Base-by-base conservation (phyloP, 352 stramenopile species). In the Phytophthora constricta region DNA sequence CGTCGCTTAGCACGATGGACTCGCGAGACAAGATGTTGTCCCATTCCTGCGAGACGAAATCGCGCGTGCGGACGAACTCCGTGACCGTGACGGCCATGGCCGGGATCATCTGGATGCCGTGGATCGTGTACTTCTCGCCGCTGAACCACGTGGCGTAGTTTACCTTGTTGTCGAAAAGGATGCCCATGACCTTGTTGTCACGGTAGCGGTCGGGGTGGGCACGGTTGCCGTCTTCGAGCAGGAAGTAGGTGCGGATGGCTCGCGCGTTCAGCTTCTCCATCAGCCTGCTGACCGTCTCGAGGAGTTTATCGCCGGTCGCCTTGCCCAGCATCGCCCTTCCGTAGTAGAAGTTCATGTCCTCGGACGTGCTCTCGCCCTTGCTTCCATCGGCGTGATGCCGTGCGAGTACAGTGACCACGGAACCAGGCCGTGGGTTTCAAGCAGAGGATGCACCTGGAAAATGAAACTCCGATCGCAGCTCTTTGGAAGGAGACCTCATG, bases 91-190 rank as follows among this genome's bases (percentile, higher is more conserved):
- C 73, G 4, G 84, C 81, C 28, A 79, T 86, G 23, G 86, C 78
- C 5, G 79, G 84, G 45, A 92, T 80, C 84, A 92, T 92, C 58
- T 92, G 84, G 58, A 92, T 92, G 48, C 84, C 84, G 59, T 92
- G 84, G 67, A 92, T 92, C 25, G 74, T 81, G 62, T 90, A 79
- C 59, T 87, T 87, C 61, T 91, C 80, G 2, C 76, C 62, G 41
- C 81, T 90, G 62, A 92, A 92, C 79, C 81, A 92, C 20, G 81
- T 90, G 17, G 82, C 72, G 58, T 92, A 93, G 67, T 78, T 86
- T 16, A 72, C 79, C 72, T 92, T 92, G 65, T 92, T 92, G 59
- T 92, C 84, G 55, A 85, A 84, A 20, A 91, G 79, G 16, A 93
- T 89, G 26, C 84, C 84, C 48, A 85, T 79, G n/a, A 89, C 83